Evolutionary conservation across 2,329 filamentous ascomycete species (phyloP).

Genomic region (Apiospora malaysiana): DNA sequence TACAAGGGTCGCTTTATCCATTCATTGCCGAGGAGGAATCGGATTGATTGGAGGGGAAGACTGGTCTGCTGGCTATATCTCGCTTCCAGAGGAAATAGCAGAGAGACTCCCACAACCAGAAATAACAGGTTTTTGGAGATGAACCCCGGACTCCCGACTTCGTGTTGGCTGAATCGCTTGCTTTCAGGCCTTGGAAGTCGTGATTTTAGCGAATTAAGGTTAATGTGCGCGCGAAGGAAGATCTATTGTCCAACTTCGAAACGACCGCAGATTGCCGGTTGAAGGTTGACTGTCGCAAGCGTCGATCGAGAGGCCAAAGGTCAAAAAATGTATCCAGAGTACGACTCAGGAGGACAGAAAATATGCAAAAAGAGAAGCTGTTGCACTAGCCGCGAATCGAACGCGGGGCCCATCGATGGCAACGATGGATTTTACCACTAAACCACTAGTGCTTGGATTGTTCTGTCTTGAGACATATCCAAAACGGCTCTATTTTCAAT

Average conservation of each 20-base stretch:
- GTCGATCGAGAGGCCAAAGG: background rate
- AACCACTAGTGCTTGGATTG: constrained; percentile 48
- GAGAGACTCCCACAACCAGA: background rate
- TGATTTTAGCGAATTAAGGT: background rate
- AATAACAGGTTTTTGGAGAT: background rate
- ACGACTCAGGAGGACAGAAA: background rate
- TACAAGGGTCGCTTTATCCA: background rate
- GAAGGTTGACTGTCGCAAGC: background rate
- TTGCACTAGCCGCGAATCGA: constrained; percentile 48
- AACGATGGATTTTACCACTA: constrained; percentile 62
- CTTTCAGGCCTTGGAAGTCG: background rate
- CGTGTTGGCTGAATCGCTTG: background rate
- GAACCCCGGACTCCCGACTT: background rate
- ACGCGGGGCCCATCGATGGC: constrained; percentile 58
- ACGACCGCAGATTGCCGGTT: background rate
- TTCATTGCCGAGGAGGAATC: background rate
- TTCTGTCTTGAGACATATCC: background rate
- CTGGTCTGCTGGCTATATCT: background rate
- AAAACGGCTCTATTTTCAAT: background rate
- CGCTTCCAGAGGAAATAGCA: background rate
- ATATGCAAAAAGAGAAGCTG: background rate
- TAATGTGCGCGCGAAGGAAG: background rate
- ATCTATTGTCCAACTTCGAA: background rate
- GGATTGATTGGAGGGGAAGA: background rate
- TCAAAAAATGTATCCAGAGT: background rate